phyloP scores from a whole-genome alignment of 495 filamentous ascomycete genomes.

The Amphirosellinia nigrospora region DNA sequence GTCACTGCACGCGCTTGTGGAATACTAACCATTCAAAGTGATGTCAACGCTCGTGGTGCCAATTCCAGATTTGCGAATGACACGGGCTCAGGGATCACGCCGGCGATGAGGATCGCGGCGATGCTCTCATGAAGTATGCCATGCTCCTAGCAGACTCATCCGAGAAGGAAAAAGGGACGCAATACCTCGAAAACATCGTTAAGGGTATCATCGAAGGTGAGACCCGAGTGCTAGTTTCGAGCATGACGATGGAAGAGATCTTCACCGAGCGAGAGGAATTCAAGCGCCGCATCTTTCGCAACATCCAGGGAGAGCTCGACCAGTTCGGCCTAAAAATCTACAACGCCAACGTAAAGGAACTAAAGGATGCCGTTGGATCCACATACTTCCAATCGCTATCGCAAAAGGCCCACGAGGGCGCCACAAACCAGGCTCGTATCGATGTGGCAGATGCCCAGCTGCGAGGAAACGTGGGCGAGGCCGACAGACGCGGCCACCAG shows the following conservation, averaged over 20 bases:
- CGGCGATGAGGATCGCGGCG: slow-evolving; percentile 50
- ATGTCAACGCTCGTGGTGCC: slow-evolving; percentile 61
- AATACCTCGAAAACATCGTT: slow-evolving; percentile 81
- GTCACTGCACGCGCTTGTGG: background rate
- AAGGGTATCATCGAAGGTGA: slow-evolving; percentile 91
- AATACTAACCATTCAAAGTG: slow-evolving; percentile 33
- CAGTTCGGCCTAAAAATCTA: slow-evolving; percentile 78
- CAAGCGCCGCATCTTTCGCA: slow-evolving; percentile 76
- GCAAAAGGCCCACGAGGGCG: slow-evolving; percentile 82
- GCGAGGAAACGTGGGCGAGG: slow-evolving; percentile 78
- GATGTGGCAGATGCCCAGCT: slow-evolving; percentile 82
- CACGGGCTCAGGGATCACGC: slow-evolving; percentile 22
- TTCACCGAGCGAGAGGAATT: slow-evolving; percentile 81
- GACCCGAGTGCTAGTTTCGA: slow-evolving; percentile 75
- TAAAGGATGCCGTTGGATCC: slow-evolving; percentile 76
- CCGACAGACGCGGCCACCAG: slow-evolving; percentile 74
- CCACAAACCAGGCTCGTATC: slow-evolving; percentile 76
- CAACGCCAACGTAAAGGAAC: slow-evolving; percentile 82
- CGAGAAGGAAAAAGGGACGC: slow-evolving; percentile 46
- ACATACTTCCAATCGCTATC: slow-evolving; percentile 80
- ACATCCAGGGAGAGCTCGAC: slow-evolving; percentile 75
- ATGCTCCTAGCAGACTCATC: slow-evolving; percentile 69
- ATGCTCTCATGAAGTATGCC: slow-evolving; percentile 76
- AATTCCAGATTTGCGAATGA: slow-evolving; percentile 36
- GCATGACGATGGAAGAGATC: slow-evolving; percentile 88